phyloP scores from a whole-genome alignment of 2,329 filamentous ascomycete species.

The Alternaria angustiovoidea region DNA sequence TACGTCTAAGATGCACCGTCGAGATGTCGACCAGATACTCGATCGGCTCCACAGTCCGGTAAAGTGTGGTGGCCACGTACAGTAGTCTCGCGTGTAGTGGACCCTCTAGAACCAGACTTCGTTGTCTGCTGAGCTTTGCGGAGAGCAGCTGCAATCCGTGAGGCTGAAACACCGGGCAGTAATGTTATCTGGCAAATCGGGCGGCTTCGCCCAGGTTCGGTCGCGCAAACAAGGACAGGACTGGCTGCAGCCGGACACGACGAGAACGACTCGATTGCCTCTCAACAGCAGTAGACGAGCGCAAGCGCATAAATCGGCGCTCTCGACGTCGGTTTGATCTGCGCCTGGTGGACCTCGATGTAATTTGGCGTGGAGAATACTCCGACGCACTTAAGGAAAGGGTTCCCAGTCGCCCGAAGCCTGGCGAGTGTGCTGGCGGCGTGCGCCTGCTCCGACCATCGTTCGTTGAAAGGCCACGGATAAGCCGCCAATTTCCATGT shows the following conservation, averaged over 20 bases:
- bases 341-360: conserved; percentile 23
- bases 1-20: conserved; percentile 1
- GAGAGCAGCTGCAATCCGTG: conserved; percentile 16
- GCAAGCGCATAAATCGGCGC: conserved; percentile 9
- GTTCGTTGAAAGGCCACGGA: conserved; percentile 3
- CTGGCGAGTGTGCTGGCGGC: conserved; percentile 3
- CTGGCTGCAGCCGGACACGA: conserved; percentile 3
- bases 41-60: conserved; percentile 19
- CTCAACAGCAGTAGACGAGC: conserved; percentile 8
- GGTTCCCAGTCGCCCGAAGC: conserved; percentile 11
- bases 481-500: conserved; percentile 4
- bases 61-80: conserved; percentile 5
- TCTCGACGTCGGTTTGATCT: conserved; percentile 25
- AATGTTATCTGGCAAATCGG: conserved; percentile 18
- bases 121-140: conserved; percentile 15
- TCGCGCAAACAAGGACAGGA: conserved; percentile 2
- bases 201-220: conserved; percentile 19
- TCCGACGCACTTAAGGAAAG: conserved; percentile 13
- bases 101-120: conserved; percentile 11
- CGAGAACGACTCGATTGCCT: conserved; percentile 13
- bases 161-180: conserved; percentile 32
- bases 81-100: conserved; percentile 9
- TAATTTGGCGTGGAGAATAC: conserved; percentile 13
- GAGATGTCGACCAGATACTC: conserved; percentile 4
- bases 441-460: not conserved